Base-by-base conservation (phyloP, 2,329 filamentous ascomycete species). In the Fusarium sp. region DNA sequence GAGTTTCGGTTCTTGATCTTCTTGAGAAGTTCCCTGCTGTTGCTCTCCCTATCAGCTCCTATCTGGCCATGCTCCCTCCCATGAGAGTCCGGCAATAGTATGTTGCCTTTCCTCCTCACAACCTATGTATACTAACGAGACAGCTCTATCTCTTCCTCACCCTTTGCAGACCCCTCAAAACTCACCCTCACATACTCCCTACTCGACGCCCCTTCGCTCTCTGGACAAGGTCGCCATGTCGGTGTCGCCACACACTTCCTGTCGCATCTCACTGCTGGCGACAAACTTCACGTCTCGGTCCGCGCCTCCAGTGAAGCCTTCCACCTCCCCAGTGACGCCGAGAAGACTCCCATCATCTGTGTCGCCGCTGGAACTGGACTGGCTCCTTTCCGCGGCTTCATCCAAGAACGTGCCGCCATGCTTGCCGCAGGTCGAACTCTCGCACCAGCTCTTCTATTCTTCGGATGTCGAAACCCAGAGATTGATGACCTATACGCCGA, bases 1-100 rank as follows among this genome's bases (percentile, higher is more conserved):
- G 88, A 15, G 82, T 90, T 26, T 91, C 90, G 0, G 82, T 92
- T 1, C 84, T 95, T 12, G 91, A 95, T 68, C 84, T 95, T 4
- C 86, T 95, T 3, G 90, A 93, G 76, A 85, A 86, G 16, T 91
- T 90, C 77, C 85, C 88, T 0, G 81, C 84, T 1, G 84, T 93
- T 36, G 81, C 87, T 6, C 81, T 95, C 0, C 86, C 92, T 0
- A 86, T 96, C 30, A 87, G 87, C 7, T 82, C 88, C 24, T 95
- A 92, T 83, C 85, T 96, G 13, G 85, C 86, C 38, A 91, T 94
- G 86, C 87, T 95, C 2, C 92, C 92, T 4, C 91, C 93, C 0
- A 93, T 96, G 90, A 90, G 92, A 33, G 86, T 93, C 42, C 88
- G 92, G n/a, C 91, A 93, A 79, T 95, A 95, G 80, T 84, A 74